Percentiles rank a stretch among this genome's conserved stretches.
Conservation (phyloP, 1,139 yeast genomes). For the Nakaseomyces uthaithaninus region DNA sequence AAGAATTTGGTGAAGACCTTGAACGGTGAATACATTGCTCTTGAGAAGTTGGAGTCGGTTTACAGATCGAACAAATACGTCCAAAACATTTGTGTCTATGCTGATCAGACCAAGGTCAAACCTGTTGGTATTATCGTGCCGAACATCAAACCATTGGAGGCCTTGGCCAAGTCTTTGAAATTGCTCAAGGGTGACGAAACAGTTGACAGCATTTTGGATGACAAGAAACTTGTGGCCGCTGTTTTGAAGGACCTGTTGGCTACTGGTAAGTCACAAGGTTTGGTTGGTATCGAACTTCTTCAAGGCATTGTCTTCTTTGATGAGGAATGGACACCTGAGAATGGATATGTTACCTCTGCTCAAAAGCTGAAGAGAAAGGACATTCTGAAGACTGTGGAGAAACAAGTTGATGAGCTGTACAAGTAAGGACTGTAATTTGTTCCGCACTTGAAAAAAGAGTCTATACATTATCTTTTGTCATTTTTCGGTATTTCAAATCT, state of each 20-base stretch:
- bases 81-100: conserved; percentile 81
- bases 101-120: conserved; percentile 76
- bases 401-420: conserved; percentile 53
- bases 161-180: conserved; percentile 48
- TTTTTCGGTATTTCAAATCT: neutral
- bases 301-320: conserved; percentile 72
- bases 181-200: conserved; percentile 45
- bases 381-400: conserved; percentile 54
- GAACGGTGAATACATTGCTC: conserved; percentile 96
- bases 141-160: conserved; percentile 56
- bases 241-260: conserved; percentile 53
- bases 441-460: neutral
- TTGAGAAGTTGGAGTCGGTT: conserved; percentile 79
- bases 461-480: neutral
- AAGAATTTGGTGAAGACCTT: conserved; percentile 93
- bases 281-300: conserved; percentile 78
- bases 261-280: conserved; percentile 76
- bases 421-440: conserved; percentile 1
- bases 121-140: conserved; percentile 91
- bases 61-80: conserved; percentile 81
- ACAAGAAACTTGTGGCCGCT: conserved; percentile 48
- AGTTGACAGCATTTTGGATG: conserved; percentile 45
- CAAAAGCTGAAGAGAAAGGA: conserved; percentile 94
- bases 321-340: conserved; percentile 97
- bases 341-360: conserved; percentile 88